Evolutionary conservation across 352 stramenopile genomes (phyloP).

Genomic region (Pythium oligandrum): DNA sequence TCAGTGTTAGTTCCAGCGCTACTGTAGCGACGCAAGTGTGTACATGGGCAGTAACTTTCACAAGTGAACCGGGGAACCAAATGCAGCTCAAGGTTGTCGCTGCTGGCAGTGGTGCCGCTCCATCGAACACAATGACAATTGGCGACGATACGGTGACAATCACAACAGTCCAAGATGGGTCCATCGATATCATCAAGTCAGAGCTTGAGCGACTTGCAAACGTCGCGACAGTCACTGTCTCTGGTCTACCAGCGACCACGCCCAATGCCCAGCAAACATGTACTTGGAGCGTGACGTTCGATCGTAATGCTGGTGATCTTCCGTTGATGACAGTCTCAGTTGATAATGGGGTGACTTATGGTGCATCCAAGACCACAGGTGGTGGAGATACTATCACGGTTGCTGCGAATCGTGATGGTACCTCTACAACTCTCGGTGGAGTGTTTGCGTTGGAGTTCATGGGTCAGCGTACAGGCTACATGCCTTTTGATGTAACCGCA

Average conservation of each 20-base stretch:
- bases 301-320: constrained; percentile 89
- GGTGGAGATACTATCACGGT: constrained; percentile 48
- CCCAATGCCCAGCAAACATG: constrained; percentile 68
- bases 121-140: constrained; percentile 38
- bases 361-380: constrained; percentile 20
- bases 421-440: constrained; percentile 49
- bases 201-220: constrained; percentile 90
- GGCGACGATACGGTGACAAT: constrained; percentile 84
- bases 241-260: constrained; percentile 28
- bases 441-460: constrained; percentile 88
- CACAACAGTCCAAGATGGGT: constrained; percentile 63
- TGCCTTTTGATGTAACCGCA: constrained; percentile 87
- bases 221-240: constrained; percentile 89
- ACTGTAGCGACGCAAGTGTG: constrained; percentile 62
- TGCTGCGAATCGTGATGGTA: constrained; percentile 30
- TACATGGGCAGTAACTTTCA: constrained; percentile 90
- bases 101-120: constrained; percentile 21
- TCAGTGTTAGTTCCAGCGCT: constrained; percentile 47
- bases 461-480: constrained; percentile 88
- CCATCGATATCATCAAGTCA: constrained; percentile 92
- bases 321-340: constrained; percentile 50
- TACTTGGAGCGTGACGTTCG: constrained; percentile 91
- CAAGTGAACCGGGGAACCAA: constrained; percentile 82
- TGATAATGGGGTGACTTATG: constrained; percentile 33
- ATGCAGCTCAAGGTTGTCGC: constrained; percentile 60